Evolutionary conservation across 139 green algal species (phyloP).

Genomic region (Auxenochlorella pyrenoidosa): DNA sequence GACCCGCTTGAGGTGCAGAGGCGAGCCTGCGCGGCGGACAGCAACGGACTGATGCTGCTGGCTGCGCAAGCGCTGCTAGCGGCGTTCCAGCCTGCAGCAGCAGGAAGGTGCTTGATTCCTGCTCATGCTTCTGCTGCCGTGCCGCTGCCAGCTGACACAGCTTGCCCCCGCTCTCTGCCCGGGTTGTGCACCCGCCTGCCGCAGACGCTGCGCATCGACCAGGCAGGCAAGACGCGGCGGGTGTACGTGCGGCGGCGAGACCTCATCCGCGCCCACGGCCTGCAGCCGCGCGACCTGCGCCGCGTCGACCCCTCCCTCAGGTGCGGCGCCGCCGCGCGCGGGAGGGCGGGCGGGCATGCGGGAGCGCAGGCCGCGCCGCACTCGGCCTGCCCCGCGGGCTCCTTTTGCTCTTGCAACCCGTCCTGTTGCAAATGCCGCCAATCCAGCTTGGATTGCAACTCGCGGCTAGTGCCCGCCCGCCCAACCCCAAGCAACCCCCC

Average conservation of each 20-base stretch:
- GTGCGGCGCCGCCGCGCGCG: neutral
- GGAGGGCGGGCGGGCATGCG: neutral
- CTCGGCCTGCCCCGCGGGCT: too few relatives aligned
- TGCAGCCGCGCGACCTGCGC: slow-evolving; percentile 93
- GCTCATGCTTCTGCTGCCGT: neutral
- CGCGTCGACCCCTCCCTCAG: slow-evolving; percentile 88
- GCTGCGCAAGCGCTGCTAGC: neutral
- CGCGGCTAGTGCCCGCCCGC: too few relatives aligned
- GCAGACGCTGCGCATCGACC: slow-evolving; percentile 70
- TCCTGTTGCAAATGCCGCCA: too few relatives aligned
- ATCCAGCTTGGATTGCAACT: too few relatives aligned
- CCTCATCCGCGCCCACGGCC: slow-evolving; percentile 79
- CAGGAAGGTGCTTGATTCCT: neutral
- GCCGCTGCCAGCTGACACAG: neutral
- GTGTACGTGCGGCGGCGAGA: slow-evolving; percentile 85
- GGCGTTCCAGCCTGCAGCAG: neutral
- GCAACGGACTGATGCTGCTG: neutral
- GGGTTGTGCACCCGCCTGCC: neutral
- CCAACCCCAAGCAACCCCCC: neutral
- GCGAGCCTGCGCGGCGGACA: too few relatives aligned
- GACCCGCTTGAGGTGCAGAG: too few relatives aligned
- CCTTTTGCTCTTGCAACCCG: too few relatives aligned
- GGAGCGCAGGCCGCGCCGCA: too few relatives aligned
- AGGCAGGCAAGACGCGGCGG: slow-evolving; percentile 61
- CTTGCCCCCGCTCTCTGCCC: neutral